Conservation (phyloP, 1,139 yeast species). For the Wickerhamiella infanticola region DNA sequence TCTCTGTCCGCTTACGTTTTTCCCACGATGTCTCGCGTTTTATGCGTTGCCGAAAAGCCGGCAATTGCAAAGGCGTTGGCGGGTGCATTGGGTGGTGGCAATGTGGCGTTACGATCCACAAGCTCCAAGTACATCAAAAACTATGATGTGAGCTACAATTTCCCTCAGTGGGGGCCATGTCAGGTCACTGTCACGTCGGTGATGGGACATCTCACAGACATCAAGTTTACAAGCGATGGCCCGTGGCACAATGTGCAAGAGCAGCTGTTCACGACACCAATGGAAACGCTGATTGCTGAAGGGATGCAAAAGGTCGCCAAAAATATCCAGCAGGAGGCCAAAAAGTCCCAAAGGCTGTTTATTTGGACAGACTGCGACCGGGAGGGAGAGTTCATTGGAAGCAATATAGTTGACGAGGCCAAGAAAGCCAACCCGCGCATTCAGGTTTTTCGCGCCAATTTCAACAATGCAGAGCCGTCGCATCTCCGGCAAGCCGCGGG, state of each 20-base stretch:
- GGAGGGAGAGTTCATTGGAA: conserved; percentile 94
- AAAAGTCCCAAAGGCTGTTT: conserved; percentile 47
- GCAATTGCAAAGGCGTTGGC: conserved; percentile 86
- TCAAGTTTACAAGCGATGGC: conserved; percentile 46
- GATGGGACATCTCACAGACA: conserved; percentile 59
- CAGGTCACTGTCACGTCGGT: conserved; percentile 87
- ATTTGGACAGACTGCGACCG: conserved; percentile 99
- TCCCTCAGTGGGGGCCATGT: conserved; percentile 47
- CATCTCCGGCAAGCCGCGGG: conserved; percentile 68
- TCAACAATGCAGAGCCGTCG: conserved; percentile 67
- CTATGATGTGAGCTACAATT: conserved; percentile 58
- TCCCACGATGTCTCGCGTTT: conserved; percentile 40
- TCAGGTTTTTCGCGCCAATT: conserved; percentile 55
- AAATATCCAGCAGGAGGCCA: conserved; percentile 59
- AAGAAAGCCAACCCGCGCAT: conserved; percentile 36
- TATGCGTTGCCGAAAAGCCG: conserved; percentile 96
- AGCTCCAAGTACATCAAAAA: conserved; percentile 46
- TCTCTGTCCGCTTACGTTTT: too few relatives aligned
- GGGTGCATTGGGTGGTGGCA: conserved; percentile 58
- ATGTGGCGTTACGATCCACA: conserved; percentile 21
- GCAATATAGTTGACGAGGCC: conserved; percentile 65
- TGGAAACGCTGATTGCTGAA: conserved; percentile 28
- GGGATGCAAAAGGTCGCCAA: conserved; percentile 38
- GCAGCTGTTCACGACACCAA: conserved; percentile 54
- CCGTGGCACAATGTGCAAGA: conserved; percentile 59